Base-by-base conservation (phyloP, 805 yeast genomes). In the Saccharomyces jurei region DNA sequence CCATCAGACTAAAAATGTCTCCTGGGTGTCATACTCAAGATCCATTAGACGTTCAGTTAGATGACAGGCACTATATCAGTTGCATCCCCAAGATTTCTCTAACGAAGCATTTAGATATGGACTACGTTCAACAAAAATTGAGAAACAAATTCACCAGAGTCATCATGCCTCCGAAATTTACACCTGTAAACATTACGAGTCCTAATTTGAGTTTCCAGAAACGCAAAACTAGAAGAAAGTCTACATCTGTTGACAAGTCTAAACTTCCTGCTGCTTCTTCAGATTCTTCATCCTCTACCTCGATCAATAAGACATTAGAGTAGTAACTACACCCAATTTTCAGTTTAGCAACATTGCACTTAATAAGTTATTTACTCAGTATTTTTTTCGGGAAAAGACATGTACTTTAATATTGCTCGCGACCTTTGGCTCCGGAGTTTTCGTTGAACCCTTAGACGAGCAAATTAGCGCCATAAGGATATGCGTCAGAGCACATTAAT, bases 21-120 rank as follows among this genome's bases (percentile, higher is more conserved):
- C 98, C 99, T 1, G 99, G 99, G 22, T 94, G 99, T 71, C 97
- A 94, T 72, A 91, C 98, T 0, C 96, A 90, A 65, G 96, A 92
- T 70, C 99, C 99, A 28, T 77, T 94, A 59, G 99, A 94, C 72
- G 96, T 95, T 49, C 97, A 92, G 70, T 77, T 94, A 49, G 99
- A 94, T 72, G 92, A 89, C 49, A 91, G 89, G 67, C 99, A 94
- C 72, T 92, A 94, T 71, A 94, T 94, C 58, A 91, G 97, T 27
- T 92, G 97, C 66, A 94, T 94, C 62, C 96, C 97, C 49, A 82
- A 94, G 64, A 82, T 90, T 53, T 84, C 89, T 54, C 77, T 94
- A 63, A 94, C 99, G 0, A 83, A 96, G 67, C 97, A 94, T 71
- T 76, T 94, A 69, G 99, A 94, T 67, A 81, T 89, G 79, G 96